These are phyloP conservation scores for Rostrohypoxylon terebratum DNA, from an alignment of 495 filamentous ascomycete species.

Conservation along the genomic window DNA sequence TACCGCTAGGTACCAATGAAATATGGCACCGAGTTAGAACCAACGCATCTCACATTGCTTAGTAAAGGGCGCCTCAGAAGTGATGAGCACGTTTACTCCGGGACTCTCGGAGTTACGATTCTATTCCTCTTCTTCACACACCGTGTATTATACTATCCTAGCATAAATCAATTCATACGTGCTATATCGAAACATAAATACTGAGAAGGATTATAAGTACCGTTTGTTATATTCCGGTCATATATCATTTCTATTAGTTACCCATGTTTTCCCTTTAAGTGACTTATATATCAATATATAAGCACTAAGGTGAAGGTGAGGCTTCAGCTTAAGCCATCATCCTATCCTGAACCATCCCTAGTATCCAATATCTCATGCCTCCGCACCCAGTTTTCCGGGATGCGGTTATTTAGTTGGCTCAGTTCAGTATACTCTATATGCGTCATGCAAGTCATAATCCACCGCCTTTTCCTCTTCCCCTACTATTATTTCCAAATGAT, in stretches of 20 bases:
- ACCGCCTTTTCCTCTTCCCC: not conserved
- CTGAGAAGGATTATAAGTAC: not conserved
- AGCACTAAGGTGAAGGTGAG: not conserved
- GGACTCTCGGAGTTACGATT: not conserved
- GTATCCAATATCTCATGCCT: not conserved
- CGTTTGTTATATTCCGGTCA: not conserved
- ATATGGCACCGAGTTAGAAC: slow-evolving; percentile 8
- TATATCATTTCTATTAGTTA: slow-evolving; percentile 5
- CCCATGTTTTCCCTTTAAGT: not conserved
- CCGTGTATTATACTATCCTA: not conserved
- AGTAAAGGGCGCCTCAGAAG: not conserved
- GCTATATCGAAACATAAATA: not conserved
- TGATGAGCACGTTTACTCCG: not conserved
- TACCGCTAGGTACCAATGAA: not conserved
- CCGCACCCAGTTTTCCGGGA: not conserved
- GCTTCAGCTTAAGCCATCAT: not conserved
- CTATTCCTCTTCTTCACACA: not conserved
- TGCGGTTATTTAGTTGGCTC: not conserved
- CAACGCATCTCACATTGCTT: not conserved
- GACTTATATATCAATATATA: not conserved
- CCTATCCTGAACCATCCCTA: not conserved
- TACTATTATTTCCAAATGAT: not conserved
- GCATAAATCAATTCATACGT: not conserved
- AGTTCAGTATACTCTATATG: slow-evolving; percentile 16
- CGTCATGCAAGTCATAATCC: not conserved